Percentiles rank a stretch among this genome's conserved stretches.
Conservation (phyloP, 2,329 filamentous ascomycete species). For the Claviceps digitariae region DNA sequence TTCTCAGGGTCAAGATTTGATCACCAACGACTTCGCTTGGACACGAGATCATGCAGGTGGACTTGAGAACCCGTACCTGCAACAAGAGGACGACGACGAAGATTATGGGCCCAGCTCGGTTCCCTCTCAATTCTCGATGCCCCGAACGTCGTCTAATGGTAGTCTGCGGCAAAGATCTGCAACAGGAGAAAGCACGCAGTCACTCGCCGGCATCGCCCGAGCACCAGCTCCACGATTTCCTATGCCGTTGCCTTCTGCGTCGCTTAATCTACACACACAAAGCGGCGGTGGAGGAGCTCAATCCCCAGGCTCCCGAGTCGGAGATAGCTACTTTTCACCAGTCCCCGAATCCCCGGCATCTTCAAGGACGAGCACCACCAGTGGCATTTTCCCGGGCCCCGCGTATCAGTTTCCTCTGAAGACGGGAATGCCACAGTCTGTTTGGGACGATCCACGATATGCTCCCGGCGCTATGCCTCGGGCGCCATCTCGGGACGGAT, state of each 20-base stretch:
- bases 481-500: constrained; percentile 64
- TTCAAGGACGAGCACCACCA: constrained; percentile 60
- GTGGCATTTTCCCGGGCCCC: constrained; percentile 51
- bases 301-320: constrained; percentile 48
- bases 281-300: constrained; percentile 24
- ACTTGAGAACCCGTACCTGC: constrained; percentile 71
- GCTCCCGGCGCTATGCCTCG: constrained; percentile 79
- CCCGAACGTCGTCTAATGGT: constrained; percentile 47
- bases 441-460: constrained; percentile 69
- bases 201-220: constrained; percentile 41
- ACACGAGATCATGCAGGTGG: constrained; percentile 52
- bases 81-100: constrained; percentile 50
- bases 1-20: constrained; percentile 30
- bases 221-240: constrained; percentile 61
- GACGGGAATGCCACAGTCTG: constrained; percentile 48
- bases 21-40: constrained; percentile 66
- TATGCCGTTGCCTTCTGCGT: constrained; percentile 39
- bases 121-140: constrained; percentile 23
- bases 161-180: constrained; percentile 65
- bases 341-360: constrained; percentile 66
- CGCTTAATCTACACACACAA: constrained; percentile 58
- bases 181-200: constrained; percentile 55
- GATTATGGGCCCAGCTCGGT: constrained; percentile 28
- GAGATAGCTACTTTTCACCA: constrained; percentile 92
- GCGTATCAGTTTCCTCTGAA: constrained; percentile 62